Conservation (phyloP, 2,329 filamentous ascomycete species). For the Lecanicillium sp. region DNA sequence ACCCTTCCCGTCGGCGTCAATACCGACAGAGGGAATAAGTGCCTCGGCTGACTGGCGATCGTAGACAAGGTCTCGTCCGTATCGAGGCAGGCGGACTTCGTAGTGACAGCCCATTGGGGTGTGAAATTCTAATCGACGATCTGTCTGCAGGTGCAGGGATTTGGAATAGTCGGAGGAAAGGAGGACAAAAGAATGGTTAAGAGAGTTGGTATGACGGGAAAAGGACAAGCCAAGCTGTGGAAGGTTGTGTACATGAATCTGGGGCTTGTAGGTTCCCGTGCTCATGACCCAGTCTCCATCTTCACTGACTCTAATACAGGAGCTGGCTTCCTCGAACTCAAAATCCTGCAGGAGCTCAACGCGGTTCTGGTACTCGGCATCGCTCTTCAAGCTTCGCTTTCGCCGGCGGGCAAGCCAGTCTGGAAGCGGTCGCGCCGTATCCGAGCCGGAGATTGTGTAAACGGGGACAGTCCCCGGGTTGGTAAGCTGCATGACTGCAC, state of each 20-base stretch:
- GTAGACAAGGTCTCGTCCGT: constrained; percentile 84
- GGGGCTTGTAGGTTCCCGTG: constrained; percentile 63
- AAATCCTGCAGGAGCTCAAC: constrained; percentile 96
- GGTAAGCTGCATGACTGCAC: constrained; percentile 62
- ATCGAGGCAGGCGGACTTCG: constrained; percentile 79
- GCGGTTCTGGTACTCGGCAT: constrained; percentile 85
- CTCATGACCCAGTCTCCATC: constrained; percentile 98
- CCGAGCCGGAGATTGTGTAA: constrained; percentile 90
- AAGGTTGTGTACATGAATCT: constrained; percentile 89
- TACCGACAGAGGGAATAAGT: constrained; percentile 77
- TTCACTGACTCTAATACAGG: constrained; percentile 81
- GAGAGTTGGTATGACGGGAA: constrained; percentile 79
- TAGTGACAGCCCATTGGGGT: constrained; percentile 84
- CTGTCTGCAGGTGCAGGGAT: constrained; percentile 85
- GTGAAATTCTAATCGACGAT: constrained; percentile 88
- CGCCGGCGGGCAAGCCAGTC: constrained; percentile 90
- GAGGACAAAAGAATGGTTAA: constrained; percentile 86
- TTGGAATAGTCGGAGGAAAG: constrained; percentile 90
- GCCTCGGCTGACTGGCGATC: constrained; percentile 76
- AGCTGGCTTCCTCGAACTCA: constrained; percentile 91
- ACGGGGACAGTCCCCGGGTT: constrained; percentile 79
- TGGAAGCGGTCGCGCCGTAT: constrained; percentile 77
- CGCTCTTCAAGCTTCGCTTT: constrained; percentile 86
- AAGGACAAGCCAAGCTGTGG: constrained; percentile 91
- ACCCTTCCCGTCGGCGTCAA: constrained; percentile 76